Evolutionary conservation across 2,329 filamentous ascomycete species (phyloP).

Genomic region (Chaetothyriales sp.): DNA sequence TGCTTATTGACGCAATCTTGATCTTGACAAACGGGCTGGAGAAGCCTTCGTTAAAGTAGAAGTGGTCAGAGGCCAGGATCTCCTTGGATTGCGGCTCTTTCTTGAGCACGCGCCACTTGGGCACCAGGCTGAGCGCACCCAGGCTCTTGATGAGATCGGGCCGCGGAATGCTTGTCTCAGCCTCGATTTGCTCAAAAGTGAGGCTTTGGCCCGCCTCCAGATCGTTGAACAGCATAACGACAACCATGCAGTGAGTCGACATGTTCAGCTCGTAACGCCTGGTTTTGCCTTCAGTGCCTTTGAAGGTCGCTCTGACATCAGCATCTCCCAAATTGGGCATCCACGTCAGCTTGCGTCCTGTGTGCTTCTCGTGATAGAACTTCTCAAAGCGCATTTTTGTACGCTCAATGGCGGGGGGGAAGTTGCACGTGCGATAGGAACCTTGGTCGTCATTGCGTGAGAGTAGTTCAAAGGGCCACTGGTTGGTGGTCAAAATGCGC

Average conservation of each 20-base stretch:
- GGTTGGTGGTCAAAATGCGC: slow-evolving; percentile 79
- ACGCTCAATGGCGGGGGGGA: slow-evolving; percentile 56
- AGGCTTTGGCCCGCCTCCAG: slow-evolving; percentile 37
- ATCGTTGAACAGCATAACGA: slow-evolving; percentile 80
- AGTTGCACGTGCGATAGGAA: slow-evolving; percentile 45
- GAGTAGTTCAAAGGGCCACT: slow-evolving; percentile 88
- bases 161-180: slow-evolving; percentile 60
- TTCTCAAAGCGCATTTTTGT: slow-evolving; percentile 74
- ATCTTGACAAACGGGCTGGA: slow-evolving; percentile 71
- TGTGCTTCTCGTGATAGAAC: slow-evolving; percentile 77
- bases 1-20: slow-evolving; percentile 67
- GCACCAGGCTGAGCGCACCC: slow-evolving; percentile 65
- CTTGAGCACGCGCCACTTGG: slow-evolving; percentile 64
- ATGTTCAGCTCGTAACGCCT: slow-evolving; percentile 80
- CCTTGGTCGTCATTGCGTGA: slow-evolving; percentile 39
- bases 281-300: slow-evolving; percentile 52
- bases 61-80: slow-evolving; percentile 60
- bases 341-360: slow-evolving; percentile 80
- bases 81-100: slow-evolving; percentile 70
- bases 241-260: slow-evolving; percentile 81
- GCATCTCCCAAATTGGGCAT: slow-evolving; percentile 61
- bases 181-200: slow-evolving; percentile 65
- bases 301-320: slow-evolving; percentile 71
- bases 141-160: slow-evolving; percentile 62
- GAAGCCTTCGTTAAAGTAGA: slow-evolving; percentile 71